Evolutionary conservation across 2,329 filamentous ascomycete species (phyloP).

Genomic region (Chalaropsis thielavioides): DNA sequence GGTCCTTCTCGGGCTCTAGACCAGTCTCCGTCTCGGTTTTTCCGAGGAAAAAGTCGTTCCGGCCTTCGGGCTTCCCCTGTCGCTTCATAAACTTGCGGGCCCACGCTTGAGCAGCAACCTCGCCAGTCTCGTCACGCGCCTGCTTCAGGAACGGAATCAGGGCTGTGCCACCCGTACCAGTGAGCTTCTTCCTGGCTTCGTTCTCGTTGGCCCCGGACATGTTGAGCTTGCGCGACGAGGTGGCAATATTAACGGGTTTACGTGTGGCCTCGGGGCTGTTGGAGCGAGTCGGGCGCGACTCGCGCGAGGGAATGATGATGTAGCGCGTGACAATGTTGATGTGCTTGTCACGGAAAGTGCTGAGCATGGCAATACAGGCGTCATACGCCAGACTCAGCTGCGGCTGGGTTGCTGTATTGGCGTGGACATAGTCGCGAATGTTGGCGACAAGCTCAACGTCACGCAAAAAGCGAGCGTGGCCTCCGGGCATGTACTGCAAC

Average conservation of each 20-base stretch:
- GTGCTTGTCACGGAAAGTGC: slow-evolving; percentile 73
- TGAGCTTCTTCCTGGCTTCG: slow-evolving; percentile 32
- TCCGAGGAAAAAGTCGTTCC: slow-evolving; percentile 43
- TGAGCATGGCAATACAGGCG: slow-evolving; percentile 61
- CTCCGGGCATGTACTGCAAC: slow-evolving; percentile 91
- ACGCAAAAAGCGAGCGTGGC: slow-evolving; percentile 76
- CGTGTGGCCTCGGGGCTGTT: slow-evolving; percentile 40
- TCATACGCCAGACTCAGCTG: slow-evolving; percentile 72
- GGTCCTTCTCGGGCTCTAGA: slow-evolving; percentile 29
- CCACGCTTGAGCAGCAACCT: slow-evolving; percentile 65
- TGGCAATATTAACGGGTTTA: slow-evolving; percentile 45
- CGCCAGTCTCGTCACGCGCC: slow-evolving; percentile 86
- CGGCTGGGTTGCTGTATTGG: slow-evolving; percentile 43
- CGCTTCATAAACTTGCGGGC: slow-evolving; percentile 43
- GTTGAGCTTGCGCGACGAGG: slow-evolving; percentile 35
- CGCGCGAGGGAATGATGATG: slow-evolving; percentile 76
- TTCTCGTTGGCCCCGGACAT: slow-evolving; percentile 1
- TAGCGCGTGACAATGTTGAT: slow-evolving; percentile 94
- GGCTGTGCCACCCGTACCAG: slow-evolving; percentile 84
- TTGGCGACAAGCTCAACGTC: slow-evolving; percentile 70
- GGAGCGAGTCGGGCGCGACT: slow-evolving; percentile 51
- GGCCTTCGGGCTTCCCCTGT: slow-evolving; percentile 34
- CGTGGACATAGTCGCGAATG: slow-evolving; percentile 63
- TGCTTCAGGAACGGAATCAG: slow-evolving; percentile 95
- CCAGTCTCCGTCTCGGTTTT: slow-evolving; percentile 32